A percentile compares a stretch with the other conserved stretches of the same genome.
Evolutionary conservation across 75 land plant genomes (phyloP).

Genomic region (Isoetes taiwanensis): DNA sequence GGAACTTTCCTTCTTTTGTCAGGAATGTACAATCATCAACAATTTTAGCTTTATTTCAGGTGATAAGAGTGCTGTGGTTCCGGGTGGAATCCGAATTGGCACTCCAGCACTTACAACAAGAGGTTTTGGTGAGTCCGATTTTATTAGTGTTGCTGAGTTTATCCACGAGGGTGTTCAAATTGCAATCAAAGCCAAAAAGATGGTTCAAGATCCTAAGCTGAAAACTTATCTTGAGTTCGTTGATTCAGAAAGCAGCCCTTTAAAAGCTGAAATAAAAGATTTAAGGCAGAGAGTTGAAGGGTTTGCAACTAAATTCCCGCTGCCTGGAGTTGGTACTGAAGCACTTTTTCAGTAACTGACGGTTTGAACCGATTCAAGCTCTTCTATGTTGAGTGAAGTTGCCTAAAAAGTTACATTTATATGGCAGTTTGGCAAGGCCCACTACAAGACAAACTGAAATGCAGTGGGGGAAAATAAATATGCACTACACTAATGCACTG

Average conservation of each 20-base stretch:
- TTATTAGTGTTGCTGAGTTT: conserved; percentile 50
- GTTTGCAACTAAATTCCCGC: conserved; percentile 57
- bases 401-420: too few relatives aligned
- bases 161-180: conserved; percentile 88
- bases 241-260: conserved; percentile 38
- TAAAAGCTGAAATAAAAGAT: conserved; percentile 27
- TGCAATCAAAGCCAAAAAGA: conserved; percentile 41
- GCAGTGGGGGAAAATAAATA: too few relatives aligned
- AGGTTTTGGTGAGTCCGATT: conserved; percentile 61
- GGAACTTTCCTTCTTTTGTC: neutral
- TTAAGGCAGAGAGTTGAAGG: conserved; percentile 49
- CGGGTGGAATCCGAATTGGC: conserved; percentile 88
- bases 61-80: conserved; percentile 82
- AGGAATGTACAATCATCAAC: neutral
- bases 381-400: too few relatives aligned
- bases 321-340: conserved; percentile 89
- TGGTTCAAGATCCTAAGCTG: conserved; percentile 42
- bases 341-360: too few relatives aligned
- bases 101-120: conserved; percentile 86
- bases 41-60: too few relatives aligned
- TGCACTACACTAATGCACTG: too few relatives aligned
- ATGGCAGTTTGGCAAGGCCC: too few relatives aligned
- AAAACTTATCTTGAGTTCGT: conserved; percentile 62
- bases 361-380: too few relatives aligned
- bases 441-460: too few relatives aligned